These are phyloP conservation scores for Mediolabrus comicus DNA, from an alignment of 108 stramenopile species.

Conservation along the genomic window DNA sequence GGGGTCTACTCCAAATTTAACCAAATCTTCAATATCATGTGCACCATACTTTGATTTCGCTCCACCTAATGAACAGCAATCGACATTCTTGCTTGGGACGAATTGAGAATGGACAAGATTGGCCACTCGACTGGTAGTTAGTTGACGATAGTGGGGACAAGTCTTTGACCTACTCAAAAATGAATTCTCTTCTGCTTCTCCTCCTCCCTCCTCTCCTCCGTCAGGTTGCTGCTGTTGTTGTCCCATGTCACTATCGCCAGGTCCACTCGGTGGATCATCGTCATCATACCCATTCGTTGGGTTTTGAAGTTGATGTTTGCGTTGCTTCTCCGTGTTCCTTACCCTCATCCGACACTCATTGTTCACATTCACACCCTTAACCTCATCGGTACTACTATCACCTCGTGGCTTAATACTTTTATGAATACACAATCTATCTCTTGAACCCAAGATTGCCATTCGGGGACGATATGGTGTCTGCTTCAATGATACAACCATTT, in stretches of 20 bases:
- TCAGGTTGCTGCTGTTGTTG: constrained; percentile 7
- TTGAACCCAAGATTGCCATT: constrained; percentile 84
- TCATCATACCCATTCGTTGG: constrained; percentile 47
- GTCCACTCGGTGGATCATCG: constrained; percentile 51
- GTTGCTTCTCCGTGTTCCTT: constrained; percentile 52
- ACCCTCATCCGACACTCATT: constrained; percentile 57
- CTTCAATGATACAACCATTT: constrained; percentile 91
- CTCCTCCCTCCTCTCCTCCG: constrained; percentile 4
- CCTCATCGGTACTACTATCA: constrained; percentile 17
- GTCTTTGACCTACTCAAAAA: constrained; percentile 27
- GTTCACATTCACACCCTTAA: constrained; percentile 42
- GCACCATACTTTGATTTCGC: constrained; percentile 64
- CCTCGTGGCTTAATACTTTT: constrained; percentile 38
- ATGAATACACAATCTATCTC: constrained; percentile 91
- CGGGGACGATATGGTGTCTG: constrained; percentile 88
- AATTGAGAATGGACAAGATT: constrained; percentile 39
- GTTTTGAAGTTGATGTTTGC: constrained; percentile 36
- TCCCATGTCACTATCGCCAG: constrained; percentile 25
- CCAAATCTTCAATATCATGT: constrained; percentile 82
- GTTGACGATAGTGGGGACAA: constrained; percentile 75
- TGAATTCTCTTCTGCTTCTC: constrained; percentile 19
- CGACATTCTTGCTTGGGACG: constrained; percentile 38
- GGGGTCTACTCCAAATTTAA: constrained; percentile 66
- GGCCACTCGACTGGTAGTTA: constrained; percentile 50
- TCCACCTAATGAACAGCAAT: constrained; percentile 59